These are phyloP conservation scores for Stagonosporopsis tanaceti DNA, from an alignment of 2,329 filamentous ascomycete species.

Conservation along the genomic window DNA sequence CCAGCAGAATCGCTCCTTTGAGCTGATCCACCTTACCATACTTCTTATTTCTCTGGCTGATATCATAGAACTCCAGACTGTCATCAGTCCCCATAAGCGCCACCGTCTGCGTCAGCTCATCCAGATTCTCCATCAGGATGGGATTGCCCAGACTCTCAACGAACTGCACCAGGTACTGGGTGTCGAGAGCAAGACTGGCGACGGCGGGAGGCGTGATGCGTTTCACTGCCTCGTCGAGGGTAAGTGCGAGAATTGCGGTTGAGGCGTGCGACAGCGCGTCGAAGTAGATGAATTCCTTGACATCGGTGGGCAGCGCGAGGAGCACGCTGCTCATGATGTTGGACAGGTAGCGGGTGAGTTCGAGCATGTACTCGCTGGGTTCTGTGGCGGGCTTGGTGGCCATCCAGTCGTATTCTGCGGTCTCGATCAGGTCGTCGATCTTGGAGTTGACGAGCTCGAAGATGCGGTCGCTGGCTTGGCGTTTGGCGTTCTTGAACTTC, in stretches of 20 bases:
- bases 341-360: conserved; percentile 87
- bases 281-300: conserved; percentile 98
- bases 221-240: conserved; percentile 79
- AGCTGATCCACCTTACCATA: conserved; percentile 92
- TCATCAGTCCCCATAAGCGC: conserved; percentile 86
- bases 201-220: conserved; percentile 90
- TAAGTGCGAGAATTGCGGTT: conserved; percentile 81
- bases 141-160: conserved; percentile 86
- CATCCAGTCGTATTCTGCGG: conserved; percentile 94
- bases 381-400: conserved; percentile 69
- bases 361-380: conserved; percentile 94
- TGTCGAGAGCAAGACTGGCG: conserved; percentile 80
- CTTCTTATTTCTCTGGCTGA: conserved; percentile 87
- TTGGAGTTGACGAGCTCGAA: conserved; percentile 99
- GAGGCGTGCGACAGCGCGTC: conserved; percentile 92
- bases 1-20: conserved; percentile 86
- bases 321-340: conserved; percentile 98
- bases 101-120: conserved; percentile 93
- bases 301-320: conserved; percentile 89
- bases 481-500: conserved; percentile 88
- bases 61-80: conserved; percentile 96
- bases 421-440: conserved; percentile 96
- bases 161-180: conserved; percentile 83
- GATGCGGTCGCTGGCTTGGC: conserved; percentile 95
- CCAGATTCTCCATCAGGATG: conserved; percentile 87